A percentile compares a stretch with the other conserved stretches of the same genome.
phyloP scores from a whole-genome alignment of 306 rosid genomes.

The Lathyrus tuberosus region DNA sequence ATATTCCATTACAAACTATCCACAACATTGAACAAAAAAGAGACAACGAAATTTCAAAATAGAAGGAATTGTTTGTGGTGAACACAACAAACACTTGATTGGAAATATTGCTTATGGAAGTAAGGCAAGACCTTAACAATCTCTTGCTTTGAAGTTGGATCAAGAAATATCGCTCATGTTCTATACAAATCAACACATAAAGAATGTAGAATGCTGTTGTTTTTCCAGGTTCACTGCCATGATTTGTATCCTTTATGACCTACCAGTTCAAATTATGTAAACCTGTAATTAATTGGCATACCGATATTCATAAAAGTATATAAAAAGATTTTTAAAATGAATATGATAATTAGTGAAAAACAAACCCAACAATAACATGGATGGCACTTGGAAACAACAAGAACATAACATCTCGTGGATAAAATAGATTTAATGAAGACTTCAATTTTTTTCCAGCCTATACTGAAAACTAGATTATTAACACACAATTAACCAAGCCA shows the following conservation, averaged over 20 bases:
- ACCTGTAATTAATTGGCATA: slow-evolving; percentile 28
- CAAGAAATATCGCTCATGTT: slow-evolving; percentile 84
- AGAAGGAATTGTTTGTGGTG: slow-evolving; percentile 13
- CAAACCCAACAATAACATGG: slow-evolving; percentile 7
- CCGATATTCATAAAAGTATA: slow-evolving; percentile 18
- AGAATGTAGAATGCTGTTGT: slow-evolving; percentile 77
- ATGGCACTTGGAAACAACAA: slow-evolving; percentile 20
- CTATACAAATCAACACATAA: slow-evolving; percentile 84
- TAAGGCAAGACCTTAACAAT: slow-evolving; percentile 78
- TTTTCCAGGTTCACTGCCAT: slow-evolving; percentile 94
- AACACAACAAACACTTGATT: slow-evolving; percentile 66
- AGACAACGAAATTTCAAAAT: neutral
- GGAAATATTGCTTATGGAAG: slow-evolving; percentile 73
- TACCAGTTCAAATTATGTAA: slow-evolving; percentile 44
- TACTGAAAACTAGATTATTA: neutral
- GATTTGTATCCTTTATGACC: slow-evolving; percentile 89
- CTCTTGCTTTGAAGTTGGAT: slow-evolving; percentile 92
- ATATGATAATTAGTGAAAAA: neutral
- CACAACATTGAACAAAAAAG: slow-evolving; percentile 26
- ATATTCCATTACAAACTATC: neutral
- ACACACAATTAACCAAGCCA: neutral
- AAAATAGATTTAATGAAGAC: neutral
- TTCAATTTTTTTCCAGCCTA: slow-evolving; percentile 11
- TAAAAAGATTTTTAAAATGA: slow-evolving; percentile 10
- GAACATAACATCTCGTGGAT: neutral